Evolutionary conservation across 1,284 basidiomycete genomes (phyloP), one percentile per base, ranked within the genome.

Genomic region (Cutaneotrichosporon daszewskae): DNA sequence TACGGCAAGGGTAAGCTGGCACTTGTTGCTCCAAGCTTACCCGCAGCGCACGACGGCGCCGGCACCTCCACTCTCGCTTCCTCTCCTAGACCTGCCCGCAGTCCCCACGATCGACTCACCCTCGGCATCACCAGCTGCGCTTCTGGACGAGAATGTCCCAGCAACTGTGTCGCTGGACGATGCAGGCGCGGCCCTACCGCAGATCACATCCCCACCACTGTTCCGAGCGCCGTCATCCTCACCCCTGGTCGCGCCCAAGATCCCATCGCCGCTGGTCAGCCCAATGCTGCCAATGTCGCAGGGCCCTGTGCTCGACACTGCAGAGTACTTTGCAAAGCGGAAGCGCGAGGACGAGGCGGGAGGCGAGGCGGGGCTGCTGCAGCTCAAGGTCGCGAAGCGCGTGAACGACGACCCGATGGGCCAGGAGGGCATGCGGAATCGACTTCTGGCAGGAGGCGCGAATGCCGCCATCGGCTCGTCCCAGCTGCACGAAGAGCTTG

Each of bases 401-500:
- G 28, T 6, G 8, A 16, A 33, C 14, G 37, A 43, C 23, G 40
- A 17, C 6, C 20, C 40, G 33, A 37, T 43, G 36, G 45, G 29
- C 25, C 26, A 18, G 26, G 52, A 50, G 29, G 47, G 37, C 37
- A 53, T 41, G 45, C 46, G 38, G 43, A 48, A 40, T 44, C 52
- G 24, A 26, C 32, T 52, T 9, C 17, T 51, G 25, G 49, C 35
- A 9, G 40, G 42, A 9, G 33, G 32, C 2, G 17, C 33, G 11
- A 47, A 18, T 32, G 25, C 3, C 54, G 49, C 20, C 13, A 49
- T 65, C 28, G 68, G 66, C 13, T 55, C 62, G 5, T 54, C 60
- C 11, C 62, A 64, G 42, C 36, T 72, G 24, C 71, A 72, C 39
- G 71, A 73, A 39, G 71, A 73, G 49, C 49, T 73, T 3, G 68